Base-by-base conservation (phyloP, 2,329 filamentous ascomycete species). In the Shiraia sp. region DNA sequence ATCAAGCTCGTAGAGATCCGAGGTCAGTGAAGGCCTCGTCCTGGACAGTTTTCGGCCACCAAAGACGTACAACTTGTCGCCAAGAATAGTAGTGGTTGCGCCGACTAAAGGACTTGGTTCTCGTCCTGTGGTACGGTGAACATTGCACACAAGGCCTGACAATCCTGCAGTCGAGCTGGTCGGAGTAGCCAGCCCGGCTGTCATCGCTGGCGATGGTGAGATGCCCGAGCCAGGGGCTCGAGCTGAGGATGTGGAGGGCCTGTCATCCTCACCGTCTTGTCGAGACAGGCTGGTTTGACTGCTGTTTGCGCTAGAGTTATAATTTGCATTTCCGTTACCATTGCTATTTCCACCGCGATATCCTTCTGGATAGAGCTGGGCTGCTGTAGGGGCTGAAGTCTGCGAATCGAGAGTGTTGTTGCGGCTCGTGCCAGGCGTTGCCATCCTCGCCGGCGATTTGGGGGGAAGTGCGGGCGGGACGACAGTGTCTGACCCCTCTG, bases 31-130 rank as follows among this genome's bases (percentile, higher is more conserved):
- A 7, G 91, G 89, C 40, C 88, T 83, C 51, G 84, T 92, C 53
- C 90, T 78, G 10, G 93, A 96, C 36, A 97, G 73, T 55, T 95
- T 83, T 38, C 92, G 81, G 6, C 93, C 93, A 32, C 93, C 93
- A 74, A 97, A 99, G 3, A 97, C 91, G 67, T 96, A 99, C 15
- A 99, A 78, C 69, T 95, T 96, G 70, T 99, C 93, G 19, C 92
- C 93, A 1, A 99, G 71, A 33, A 97, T 88, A 0, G 93, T 97
- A 0, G 93, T 97, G 0, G 93, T 96, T 4, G 93, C 92, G 23
- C 93, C 93, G 0, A 99, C 93, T 2, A 97, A 76, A 2, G 93
- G 88, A 61, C 88, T 90, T 2, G 93, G 93, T 64, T 97, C 91
- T 48, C 85, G 84, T 25, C 93, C 93, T 0, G 92, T 97, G 1